Base-by-base conservation (phyloP, 2,329 filamentous ascomycete genomes). In the Ceratocystis huliohia region DNA sequence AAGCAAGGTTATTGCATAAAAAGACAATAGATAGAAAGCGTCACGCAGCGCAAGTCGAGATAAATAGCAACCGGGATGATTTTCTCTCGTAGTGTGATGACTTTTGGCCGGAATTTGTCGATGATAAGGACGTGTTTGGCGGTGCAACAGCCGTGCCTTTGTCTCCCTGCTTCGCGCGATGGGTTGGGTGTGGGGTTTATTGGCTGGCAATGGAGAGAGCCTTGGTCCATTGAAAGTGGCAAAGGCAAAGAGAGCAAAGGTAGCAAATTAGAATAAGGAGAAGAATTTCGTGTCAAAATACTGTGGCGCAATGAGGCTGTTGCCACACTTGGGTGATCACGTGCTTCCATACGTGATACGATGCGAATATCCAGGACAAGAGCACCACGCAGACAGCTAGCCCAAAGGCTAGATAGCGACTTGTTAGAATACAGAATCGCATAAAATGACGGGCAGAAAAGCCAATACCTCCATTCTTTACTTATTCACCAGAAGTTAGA, bases 141-240 rank as follows among this genome's bases (percentile, higher is more conserved):
- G 61, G 28, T 48, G 61, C 53, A 57, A 44, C 53, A 59, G 53
- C 25, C 53, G 53, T 59, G 53, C 25, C 53, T 30, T 50, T 59
- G 61, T 46, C 53, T 57, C 63, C 28, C 48, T 64, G 48, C 53
- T 30, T 63, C 46, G 53, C 64, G 64, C 64, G 53, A 65, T 45
- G 20, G 50, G 44, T 65, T 45, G 20, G 37, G 44, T 61, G 64
- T 65, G 64, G 64, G 64, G 64, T 57, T 65, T 65, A 22, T 20
- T 37, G 8, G 37, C 48, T 59, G 53, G 53, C 25, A 30, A 63
- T 50, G 37, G 25, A 63, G 7, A 37, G 6, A 48, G 37, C 45
- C 44, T 63, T 46, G 61, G 53, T 33, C n/a, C 28, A 33, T 48
- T 25, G 25, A 46, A 17, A 50, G 28, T 17, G 30, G 22, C 22